phyloP scores from a whole-genome alignment of 1,139 yeast species.

The Yamadazyma sp. region DNA sequence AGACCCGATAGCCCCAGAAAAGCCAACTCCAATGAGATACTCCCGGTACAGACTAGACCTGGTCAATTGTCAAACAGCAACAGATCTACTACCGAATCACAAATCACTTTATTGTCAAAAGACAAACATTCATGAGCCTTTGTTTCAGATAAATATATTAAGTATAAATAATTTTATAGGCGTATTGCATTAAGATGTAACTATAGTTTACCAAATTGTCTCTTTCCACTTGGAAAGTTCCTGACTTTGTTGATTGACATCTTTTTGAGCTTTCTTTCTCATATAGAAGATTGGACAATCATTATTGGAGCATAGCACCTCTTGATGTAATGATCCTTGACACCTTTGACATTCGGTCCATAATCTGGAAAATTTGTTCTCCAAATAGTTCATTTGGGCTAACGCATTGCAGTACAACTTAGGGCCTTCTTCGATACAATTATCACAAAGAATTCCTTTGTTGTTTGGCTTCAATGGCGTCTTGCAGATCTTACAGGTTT shows the following conservation, averaged over 20 bases:
- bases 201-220: slow-evolving; percentile 47
- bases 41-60: slow-evolving; percentile 25
- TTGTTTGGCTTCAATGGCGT: slow-evolving; percentile 68
- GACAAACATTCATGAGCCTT: background rate
- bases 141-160: slow-evolving; percentile 4
- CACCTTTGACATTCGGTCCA: slow-evolving; percentile 99
- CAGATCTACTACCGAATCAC: slow-evolving; percentile 39
- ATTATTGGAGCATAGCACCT: slow-evolving; percentile 89
- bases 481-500: slow-evolving; percentile 84
- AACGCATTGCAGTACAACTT: slow-evolving; percentile 77
- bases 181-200: background rate
- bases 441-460: slow-evolving; percentile 78
- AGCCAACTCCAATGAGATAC: slow-evolving; percentile 28
- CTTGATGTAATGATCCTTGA: slow-evolving; percentile 94
- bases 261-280: slow-evolving; percentile 95
- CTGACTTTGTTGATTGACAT: slow-evolving; percentile 62
- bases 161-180: background rate
- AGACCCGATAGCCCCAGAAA: slow-evolving; percentile 20
- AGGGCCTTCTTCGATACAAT: slow-evolving; percentile 82
- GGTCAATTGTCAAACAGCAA: slow-evolving; percentile 30
- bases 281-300: slow-evolving; percentile 98
- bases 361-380: slow-evolving; percentile 77
- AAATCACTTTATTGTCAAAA: slow-evolving; percentile 8
- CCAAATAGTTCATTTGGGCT: slow-evolving; percentile 76
- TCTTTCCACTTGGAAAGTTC: slow-evolving; percentile 76